Evolutionary conservation across 352 stramenopile genomes (phyloP), one percentile per base, ranked within the genome.

Genomic region (Phytophthora foliorum): DNA sequence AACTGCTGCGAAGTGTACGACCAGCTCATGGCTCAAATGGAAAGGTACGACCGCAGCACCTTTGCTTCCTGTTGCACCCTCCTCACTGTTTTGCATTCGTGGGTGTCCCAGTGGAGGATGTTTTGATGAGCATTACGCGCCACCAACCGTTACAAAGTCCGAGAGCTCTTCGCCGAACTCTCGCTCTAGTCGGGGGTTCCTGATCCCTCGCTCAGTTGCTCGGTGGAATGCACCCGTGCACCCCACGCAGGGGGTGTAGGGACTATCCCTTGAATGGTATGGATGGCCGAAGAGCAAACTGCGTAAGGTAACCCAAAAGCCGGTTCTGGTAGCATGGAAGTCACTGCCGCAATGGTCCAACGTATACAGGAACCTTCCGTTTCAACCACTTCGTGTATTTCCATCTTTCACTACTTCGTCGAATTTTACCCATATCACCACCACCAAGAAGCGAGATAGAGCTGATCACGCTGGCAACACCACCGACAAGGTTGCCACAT

Each of bases 111-210:
- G 82, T 14, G 42, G 45, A 6, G 82, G 64, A 11, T 94, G 81
- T 60, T 93, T 93, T 31, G 72, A 88, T 49, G 72, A 87, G 45
- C 55, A 75, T 25, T 86, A 74, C 48, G 63, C 73, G 5, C 78
- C 73, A 6, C 69, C 67, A 5, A 87, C 74, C 21, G 74, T 89
- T 29, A 62, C 63, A 14, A 89, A 90, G 55, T 54, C 75, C 16
- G 59, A 76, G 46, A 59, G 59, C 27, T 67, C 61, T 22, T 56
- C 59, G 0, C 59, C 57, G 10, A 69, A 50, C 25, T 52, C 69
- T 7, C 55, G 54, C 16, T 48, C 63, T 2, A 75, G 72, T 17
- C 75, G 70, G 39, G 53, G 63, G 1, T 64, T 80, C 29, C 66
- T 81, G 7, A 50, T 75, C 1, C 59, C 77, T 7, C 69, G 72